Base-by-base conservation (phyloP, 2,329 filamentous ascomycete species). In the Scytalidium lignicola region DNA sequence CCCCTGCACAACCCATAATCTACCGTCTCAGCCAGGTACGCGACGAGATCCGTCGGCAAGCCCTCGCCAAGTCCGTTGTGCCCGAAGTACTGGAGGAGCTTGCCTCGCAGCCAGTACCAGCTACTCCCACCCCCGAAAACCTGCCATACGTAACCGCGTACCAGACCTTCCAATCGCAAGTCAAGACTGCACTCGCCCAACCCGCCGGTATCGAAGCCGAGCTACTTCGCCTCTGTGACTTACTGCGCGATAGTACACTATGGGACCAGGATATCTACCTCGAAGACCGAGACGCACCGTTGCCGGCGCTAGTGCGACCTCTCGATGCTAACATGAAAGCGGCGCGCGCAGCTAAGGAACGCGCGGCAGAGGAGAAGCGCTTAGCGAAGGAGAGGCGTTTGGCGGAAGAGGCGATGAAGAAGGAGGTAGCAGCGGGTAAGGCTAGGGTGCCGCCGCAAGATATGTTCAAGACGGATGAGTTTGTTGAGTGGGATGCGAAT, bases 181-280 rank as follows among this genome's bases (percentile, higher is more conserved):
- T 65, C 26, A 65, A 67, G 4, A 59, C 62, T 18, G 70, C 74
- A 56, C 62, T 79, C 6, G 72, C 74, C 1, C 57, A 78, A n/a
- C 75, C 77, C 2, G 78, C 77, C 1, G 71, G 70, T 40, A 68
- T 82, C 59, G 79, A 84, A 28, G 78, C 83, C 49, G 79, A 80
- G 54, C 70, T 89, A 1, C 79, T 95, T 2, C 69, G 74, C 0
- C 77, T 95, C 43, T 92, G 86, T 58, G 90, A 93, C 62, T 76
- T 79, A 13, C 79, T 95, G 32, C 86, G 90, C 48, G 87, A 95
- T 64, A 76, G 82, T 15, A 82, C 90, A 49, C 79, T 95, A 15
- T 91, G 87, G 62, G 82, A 90, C 49, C 72, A 93, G 0, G 87
- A 85, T 41, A 85, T 96, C 53, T 93, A 93, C 62, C 81, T 96